These are phyloP conservation scores for Acer saccharum DNA, from an alignment of 345 rosid genomes.

Conservation along the genomic window DNA sequence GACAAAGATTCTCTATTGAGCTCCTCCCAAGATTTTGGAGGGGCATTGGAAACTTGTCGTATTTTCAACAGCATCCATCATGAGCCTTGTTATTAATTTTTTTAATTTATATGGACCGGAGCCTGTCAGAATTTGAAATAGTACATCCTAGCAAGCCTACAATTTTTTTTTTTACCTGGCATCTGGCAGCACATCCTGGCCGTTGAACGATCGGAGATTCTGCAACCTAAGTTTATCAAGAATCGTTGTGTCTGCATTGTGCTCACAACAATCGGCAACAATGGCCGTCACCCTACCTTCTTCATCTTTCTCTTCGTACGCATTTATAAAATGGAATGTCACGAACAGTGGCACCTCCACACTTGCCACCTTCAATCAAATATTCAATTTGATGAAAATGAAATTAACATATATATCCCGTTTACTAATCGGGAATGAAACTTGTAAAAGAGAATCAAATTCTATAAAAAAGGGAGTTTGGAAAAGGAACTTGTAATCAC, in stretches of 20 bases:
- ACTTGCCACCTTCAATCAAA: constrained; percentile 66
- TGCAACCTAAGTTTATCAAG: constrained; percentile 78
- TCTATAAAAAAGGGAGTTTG: too few species aligned
- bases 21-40: too few species aligned
- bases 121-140: too few species aligned
- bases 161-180: constrained; percentile 51
- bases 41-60: too few species aligned
- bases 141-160: too few species aligned
- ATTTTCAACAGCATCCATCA: too few species aligned
- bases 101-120: too few species aligned
- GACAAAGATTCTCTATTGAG: neutral
- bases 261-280: constrained; percentile 92
- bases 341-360: constrained; percentile 90
- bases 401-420: too few species aligned
- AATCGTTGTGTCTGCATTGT: constrained; percentile 74
- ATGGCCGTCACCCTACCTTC: constrained; percentile 70
- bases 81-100: too few species aligned
- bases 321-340: constrained; percentile 94
- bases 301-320: constrained; percentile 81
- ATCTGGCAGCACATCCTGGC: constrained; percentile 72
- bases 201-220: constrained; percentile 65
- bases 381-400: neutral
- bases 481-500: too few species aligned
- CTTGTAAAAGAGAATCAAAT: too few species aligned
- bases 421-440: too few species aligned